phyloP scores from a whole-genome alignment of 495 filamentous ascomycete genomes.

The Darksidea phi region DNA sequence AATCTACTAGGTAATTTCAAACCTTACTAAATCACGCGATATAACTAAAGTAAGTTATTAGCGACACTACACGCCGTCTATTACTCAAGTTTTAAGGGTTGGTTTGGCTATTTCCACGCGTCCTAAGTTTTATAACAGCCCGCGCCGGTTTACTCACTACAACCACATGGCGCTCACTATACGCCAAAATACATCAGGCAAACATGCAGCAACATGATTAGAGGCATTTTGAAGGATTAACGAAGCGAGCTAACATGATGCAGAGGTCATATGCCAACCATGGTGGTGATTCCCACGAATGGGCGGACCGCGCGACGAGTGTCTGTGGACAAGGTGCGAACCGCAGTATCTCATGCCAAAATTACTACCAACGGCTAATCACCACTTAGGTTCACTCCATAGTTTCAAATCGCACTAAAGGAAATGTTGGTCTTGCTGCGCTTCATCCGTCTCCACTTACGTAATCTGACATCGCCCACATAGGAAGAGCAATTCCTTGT shows the following conservation, averaged over 20 bases:
- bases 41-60: constrained; percentile 6
- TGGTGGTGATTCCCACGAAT: constrained; percentile 18
- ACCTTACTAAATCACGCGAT: background rate
- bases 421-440: constrained; percentile 15
- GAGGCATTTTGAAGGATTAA: background rate
- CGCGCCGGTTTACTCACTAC: too few relatives aligned
- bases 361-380: too few relatives aligned
- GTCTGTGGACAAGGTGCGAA: constrained; percentile 12
- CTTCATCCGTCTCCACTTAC: constrained; percentile 4
- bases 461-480: constrained; percentile 21
- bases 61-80: background rate
- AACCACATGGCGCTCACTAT: too few relatives aligned
- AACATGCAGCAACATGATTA: too few relatives aligned
- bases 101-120: background rate
- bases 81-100: constrained; percentile 13
- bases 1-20: background rate
- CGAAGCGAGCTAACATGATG: constrained; percentile 14
- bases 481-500: constrained; percentile 44
- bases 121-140: background rate
- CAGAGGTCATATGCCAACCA: constrained; percentile 10
- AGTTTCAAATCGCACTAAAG: constrained; percentile 23
- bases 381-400: constrained; percentile 22
- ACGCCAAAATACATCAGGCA: too few relatives aligned
- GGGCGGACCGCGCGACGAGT: constrained; percentile 11
- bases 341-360: background rate